These are phyloP conservation scores for Botrytis aclada DNA, from an alignment of 2,329 filamentous ascomycete genomes.

Conservation along the genomic window DNA sequence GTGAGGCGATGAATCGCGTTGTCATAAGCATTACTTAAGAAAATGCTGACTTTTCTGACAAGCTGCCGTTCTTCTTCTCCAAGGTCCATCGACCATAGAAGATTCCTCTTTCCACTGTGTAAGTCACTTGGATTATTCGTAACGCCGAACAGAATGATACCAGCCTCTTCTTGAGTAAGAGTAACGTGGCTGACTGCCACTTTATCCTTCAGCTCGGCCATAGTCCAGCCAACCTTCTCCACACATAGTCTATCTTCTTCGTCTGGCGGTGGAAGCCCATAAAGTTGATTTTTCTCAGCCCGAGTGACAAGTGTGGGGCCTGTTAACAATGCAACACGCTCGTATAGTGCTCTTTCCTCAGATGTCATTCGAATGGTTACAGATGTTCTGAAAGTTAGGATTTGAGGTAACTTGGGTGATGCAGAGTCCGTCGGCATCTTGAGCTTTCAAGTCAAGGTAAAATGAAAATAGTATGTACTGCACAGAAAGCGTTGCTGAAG, in stretches of 20 bases:
- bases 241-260: constrained; percentile 12
- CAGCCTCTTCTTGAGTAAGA: neutral
- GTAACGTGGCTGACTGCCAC: neutral
- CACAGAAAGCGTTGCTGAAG: too few species aligned
- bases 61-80: neutral
- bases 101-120: neutral
- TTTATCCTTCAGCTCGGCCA: constrained; percentile 13
- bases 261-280: neutral
- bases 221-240: neutral
- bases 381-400: neutral
- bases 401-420: too few species aligned
- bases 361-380: neutral
- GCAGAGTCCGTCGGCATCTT: too few species aligned
- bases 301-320: neutral
- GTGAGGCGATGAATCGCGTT: neutral
- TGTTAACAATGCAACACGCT: neutral
- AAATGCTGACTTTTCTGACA: neutral
- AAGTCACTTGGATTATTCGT: accelerated
- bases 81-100: neutral
- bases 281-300: neutral
- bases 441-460: neutral
- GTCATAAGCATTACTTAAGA: neutral
- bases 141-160: neutral
- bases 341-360: neutral
- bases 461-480: neutral